phyloP scores from a whole-genome alignment of 352 stramenopile species.

The Blastocystis sp. region DNA sequence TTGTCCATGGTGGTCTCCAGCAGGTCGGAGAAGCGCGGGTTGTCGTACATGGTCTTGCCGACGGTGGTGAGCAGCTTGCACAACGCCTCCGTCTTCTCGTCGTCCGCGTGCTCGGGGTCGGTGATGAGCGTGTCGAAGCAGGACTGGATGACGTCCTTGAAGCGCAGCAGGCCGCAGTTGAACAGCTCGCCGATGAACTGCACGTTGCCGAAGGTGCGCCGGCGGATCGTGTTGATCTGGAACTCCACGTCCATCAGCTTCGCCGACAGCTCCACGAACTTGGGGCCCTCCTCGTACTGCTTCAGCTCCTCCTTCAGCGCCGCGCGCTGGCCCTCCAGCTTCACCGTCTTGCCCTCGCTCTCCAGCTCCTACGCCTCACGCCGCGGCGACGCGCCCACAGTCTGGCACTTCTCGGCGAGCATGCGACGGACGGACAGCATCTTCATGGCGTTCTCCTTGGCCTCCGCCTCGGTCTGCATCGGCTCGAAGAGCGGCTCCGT shows the following conservation, averaged over 20 bases:
- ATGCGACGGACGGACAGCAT: slow-evolving; percentile 41
- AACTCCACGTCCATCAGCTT: slow-evolving; percentile 79
- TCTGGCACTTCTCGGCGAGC: slow-evolving; percentile 64
- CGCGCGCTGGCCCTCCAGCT: slow-evolving; percentile 81
- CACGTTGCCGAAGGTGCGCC: slow-evolving; percentile 77
- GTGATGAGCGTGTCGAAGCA: slow-evolving; percentile 67
- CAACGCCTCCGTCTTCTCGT: slow-evolving; percentile 91
- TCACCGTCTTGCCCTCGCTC: slow-evolving; percentile 51
- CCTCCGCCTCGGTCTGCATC: slow-evolving; percentile 35
- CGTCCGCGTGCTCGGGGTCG: slow-evolving; percentile 76
- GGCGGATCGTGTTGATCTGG: slow-evolving; percentile 80
- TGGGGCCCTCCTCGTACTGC: slow-evolving; percentile 78
- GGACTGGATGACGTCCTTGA: slow-evolving; percentile 31
- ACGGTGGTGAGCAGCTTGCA: slow-evolving; percentile 85
- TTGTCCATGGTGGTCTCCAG: slow-evolving; percentile 77
- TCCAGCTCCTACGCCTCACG: slow-evolving; percentile 43
- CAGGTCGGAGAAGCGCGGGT: slow-evolving; percentile 71
- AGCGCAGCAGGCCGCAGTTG: slow-evolving; percentile 58
- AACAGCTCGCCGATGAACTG: slow-evolving; percentile 67
- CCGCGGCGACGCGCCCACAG: neutral
- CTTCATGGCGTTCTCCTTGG: slow-evolving; percentile 73
- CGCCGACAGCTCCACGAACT: slow-evolving; percentile 72
- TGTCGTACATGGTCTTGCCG: slow-evolving; percentile 76
- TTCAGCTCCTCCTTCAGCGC: slow-evolving; percentile 79
- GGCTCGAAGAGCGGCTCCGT: neutral